Base-by-base conservation (phyloP, 2,329 filamentous ascomycete genomes). In the Monosporascus ibericus region DNA sequence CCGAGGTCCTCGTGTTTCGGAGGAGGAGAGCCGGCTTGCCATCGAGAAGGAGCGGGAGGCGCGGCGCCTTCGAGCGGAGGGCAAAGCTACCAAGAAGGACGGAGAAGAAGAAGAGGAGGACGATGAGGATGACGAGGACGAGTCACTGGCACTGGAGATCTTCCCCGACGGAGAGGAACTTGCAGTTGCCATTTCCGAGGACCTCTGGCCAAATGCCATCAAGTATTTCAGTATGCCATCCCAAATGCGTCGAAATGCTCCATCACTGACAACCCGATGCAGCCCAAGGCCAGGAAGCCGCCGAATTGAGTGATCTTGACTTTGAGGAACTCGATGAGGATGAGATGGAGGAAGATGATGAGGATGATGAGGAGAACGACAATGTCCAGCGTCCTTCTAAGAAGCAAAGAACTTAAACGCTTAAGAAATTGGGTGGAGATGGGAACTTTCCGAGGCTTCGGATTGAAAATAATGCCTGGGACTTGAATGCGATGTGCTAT, bases 121-220 rank as follows among this genome's bases (percentile, higher is more conserved):
- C 0, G 80, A 85, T 0, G 78, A 88, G 0, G 81, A 85, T 0
- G 80, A 85, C 0, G 75, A 80, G 1, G 73, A 82, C 30, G 81
- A 86, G 57, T 80, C 86, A 60, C 80, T 85, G 55, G 83, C 85
- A 50, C 79, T 86, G 47, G 92, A 96, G 71, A 86, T 95, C 61
- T 96, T 94, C 77, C 87, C 88, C n/a, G 84, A 84, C 44, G 92
- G 89, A 22, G 90, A 95, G 60, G 87, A 92, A 56, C 71, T 97
- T 47, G 92, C 91, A 39, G 79, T 90, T 57, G 79, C 84, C 55
- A 77, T 97, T 60, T 84, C 87, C 8, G 92, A 97, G 67, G 92
- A 97, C 61, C 75, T 97, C 49, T 96, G 87, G 86, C 88, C 90
- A 47, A 84, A 85, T 57, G 92, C 92, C 53, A 86, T 95, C 69